A percentile compares a stretch with the other conserved stretches of the same genome.
Conservation (phyloP, 352 stramenopile species). For the Globisporangium orthogonon region DNA sequence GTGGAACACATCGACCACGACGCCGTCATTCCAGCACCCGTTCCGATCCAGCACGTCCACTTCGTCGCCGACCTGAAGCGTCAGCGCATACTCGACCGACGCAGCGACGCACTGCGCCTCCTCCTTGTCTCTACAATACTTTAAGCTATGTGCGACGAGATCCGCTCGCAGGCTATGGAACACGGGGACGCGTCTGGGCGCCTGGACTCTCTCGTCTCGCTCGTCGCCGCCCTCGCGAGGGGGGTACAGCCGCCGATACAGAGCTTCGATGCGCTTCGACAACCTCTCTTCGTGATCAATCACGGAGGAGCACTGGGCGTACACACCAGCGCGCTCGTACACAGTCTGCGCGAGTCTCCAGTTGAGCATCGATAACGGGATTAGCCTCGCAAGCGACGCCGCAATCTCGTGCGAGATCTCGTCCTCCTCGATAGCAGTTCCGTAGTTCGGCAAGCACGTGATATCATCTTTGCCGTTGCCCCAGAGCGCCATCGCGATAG, state of each 20-base stretch:
- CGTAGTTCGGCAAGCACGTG: conserved; percentile 35
- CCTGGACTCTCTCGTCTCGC: conserved; percentile 1
- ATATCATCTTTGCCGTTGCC: conserved; percentile 10
- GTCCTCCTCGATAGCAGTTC: conserved; percentile 58
- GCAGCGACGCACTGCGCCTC: conserved; percentile 32
- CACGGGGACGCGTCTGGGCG: conserved; percentile 8
- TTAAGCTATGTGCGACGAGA: conserved; percentile 43
- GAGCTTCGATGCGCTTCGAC: conserved; percentile 38
- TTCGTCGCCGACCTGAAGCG: conserved; percentile 47
- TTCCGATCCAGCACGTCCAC: conserved; percentile 77
- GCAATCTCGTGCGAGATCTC: conserved; percentile 54
- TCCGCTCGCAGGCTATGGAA: conserved; percentile 38
- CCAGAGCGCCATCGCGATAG: conserved; percentile 10
- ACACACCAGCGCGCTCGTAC: conserved; percentile 45
- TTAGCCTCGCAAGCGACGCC: conserved; percentile 41
- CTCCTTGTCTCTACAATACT: conserved; percentile 12
- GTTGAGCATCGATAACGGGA: conserved; percentile 62
- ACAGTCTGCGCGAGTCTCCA: conserved; percentile 59
- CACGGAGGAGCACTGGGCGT: conserved; percentile 45
- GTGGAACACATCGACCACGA: conserved; percentile 54
- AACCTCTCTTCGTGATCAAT: conserved; percentile 36
- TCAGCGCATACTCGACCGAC: conserved; percentile 64
- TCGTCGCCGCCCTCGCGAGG: conserved; percentile 1
- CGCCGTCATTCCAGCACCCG: conserved; percentile 75
- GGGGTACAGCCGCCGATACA: conserved; percentile 54